Conservation (phyloP, 2,329 filamentous ascomycete species). For the Zalaria obscura region DNA sequence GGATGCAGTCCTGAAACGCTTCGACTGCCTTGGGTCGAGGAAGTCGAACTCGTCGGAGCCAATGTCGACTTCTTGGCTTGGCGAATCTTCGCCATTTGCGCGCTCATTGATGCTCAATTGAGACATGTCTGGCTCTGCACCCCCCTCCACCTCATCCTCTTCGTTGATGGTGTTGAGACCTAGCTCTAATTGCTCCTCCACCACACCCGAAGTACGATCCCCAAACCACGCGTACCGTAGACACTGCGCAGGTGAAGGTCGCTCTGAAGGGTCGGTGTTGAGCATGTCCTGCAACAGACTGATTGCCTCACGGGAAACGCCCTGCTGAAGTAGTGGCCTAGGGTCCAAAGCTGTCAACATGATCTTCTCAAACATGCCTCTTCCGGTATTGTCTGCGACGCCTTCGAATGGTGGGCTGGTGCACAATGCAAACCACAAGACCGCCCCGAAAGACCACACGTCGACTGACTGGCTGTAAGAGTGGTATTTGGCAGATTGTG, state of each 20-base stretch:
- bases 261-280: constrained; percentile 60
- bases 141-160: constrained; percentile 48
- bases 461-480: constrained; percentile 88
- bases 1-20: constrained; percentile 23
- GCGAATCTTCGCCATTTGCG: constrained; percentile 8
- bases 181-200: constrained; percentile 4
- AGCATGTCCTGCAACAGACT: constrained; percentile 70
- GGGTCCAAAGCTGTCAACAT: constrained; percentile 65
- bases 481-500: constrained; percentile 27
- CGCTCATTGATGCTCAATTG: constrained; percentile 48
- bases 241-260: constrained; percentile 60
- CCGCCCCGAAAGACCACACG: constrained; percentile 90
- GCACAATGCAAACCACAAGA: constrained; percentile 77
- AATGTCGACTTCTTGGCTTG: constrained; percentile 13
- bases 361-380: constrained; percentile 69
- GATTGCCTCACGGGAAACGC: constrained; percentile 53
- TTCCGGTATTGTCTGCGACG: constrained; percentile 59
- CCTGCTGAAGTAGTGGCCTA: constrained; percentile 41
- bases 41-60: constrained; percentile 22
- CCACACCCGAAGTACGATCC: constrained; percentile 24
- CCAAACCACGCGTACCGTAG: constrained; percentile 62
- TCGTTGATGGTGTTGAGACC: constrained; percentile 34
- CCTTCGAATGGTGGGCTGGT: constrained; percentile 69
- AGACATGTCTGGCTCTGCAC: constrained; percentile 39
- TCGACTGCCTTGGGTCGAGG: constrained; percentile 26